phyloP scores from a whole-genome alignment of 2,329 filamentous ascomycete species.

The Clarireedia homoeocarpa region DNA sequence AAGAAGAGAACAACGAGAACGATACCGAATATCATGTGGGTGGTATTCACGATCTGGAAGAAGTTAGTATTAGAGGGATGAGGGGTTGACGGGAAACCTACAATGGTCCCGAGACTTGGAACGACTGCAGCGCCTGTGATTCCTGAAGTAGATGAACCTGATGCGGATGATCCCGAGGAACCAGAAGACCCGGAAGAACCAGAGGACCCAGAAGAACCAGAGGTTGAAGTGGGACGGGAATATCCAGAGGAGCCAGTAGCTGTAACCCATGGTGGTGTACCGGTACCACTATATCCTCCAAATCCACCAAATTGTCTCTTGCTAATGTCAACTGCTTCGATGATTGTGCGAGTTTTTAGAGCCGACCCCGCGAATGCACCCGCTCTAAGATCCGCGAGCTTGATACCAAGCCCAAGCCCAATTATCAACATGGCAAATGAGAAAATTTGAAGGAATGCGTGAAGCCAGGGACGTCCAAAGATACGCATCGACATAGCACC shows the following conservation, averaged over 20 bases:
- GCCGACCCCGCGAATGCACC: constrained; percentile 7
- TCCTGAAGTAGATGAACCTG: not conserved
- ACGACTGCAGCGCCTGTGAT: not conserved
- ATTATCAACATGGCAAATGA: constrained; percentile 51
- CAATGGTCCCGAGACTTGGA: constrained; percentile 17
- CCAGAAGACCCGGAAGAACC: not conserved
- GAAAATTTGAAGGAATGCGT: constrained; percentile 47
- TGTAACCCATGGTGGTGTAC: constrained; percentile 2
- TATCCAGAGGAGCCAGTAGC: not conserved
- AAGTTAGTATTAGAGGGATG: constrained; percentile 11
- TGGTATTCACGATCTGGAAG: constrained; percentile 41
- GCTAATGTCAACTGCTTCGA: not conserved
- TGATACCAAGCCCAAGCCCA: constrained; percentile 50
- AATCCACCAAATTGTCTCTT: constrained; percentile 4
- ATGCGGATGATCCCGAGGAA: not conserved
- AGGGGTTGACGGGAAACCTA: constrained; percentile 29
- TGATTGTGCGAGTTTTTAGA: not conserved
- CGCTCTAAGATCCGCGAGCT: constrained; percentile 34
- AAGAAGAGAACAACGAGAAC: constrained; percentile 45
- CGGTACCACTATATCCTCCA: not conserved
- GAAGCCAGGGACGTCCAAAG: constrained; percentile 41
- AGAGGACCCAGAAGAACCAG: not conserved
- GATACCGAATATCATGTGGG: constrained; percentile 50
- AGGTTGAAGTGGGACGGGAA: not conserved
- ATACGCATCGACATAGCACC: constrained; percentile 54